phyloP scores from a whole-genome alignment of 2,329 filamentous ascomycete species.

The Hypoxylon rubiginosum region DNA sequence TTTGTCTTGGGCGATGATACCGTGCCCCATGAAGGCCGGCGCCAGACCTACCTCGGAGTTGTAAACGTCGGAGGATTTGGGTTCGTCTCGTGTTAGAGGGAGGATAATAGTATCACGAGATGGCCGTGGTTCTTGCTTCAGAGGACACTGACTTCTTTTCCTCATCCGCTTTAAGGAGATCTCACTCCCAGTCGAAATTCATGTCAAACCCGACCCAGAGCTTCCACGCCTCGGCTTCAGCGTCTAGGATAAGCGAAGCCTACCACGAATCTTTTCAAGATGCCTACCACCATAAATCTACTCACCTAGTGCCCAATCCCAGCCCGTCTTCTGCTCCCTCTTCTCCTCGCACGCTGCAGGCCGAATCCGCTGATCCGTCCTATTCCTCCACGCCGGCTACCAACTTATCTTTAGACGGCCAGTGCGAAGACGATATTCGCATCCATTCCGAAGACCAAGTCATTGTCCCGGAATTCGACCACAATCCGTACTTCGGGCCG shows the following conservation, averaged over 20 bases:
- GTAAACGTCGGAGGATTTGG: constrained; percentile 48
- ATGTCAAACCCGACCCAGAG: constrained; percentile 56
- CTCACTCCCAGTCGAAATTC: constrained; percentile 72
- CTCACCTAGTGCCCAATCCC: constrained; percentile 58
- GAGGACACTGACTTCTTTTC: constrained; percentile 71
- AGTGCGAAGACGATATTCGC: constrained; percentile 62
- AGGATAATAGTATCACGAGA: constrained; percentile 47
- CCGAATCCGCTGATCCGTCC: constrained; percentile 68
- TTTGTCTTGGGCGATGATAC: constrained; percentile 22
- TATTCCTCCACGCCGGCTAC: constrained; percentile 74
- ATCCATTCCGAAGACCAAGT: constrained; percentile 64
- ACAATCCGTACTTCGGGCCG: constrained; percentile 62
- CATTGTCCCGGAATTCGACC: constrained; percentile 61
- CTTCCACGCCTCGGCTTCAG: constrained; percentile 62
- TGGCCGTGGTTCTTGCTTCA: constrained; percentile 69
- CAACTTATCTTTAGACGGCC: constrained; percentile 72
- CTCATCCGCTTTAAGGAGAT: constrained; percentile 67
- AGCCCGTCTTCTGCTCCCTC: constrained; percentile 68
- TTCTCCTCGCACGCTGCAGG: constrained; percentile 66
- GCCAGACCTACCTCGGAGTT: constrained; percentile 37
- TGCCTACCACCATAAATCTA: constrained; percentile 55
- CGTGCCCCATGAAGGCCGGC: constrained; percentile 44
- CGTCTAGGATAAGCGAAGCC: constrained; percentile 62
- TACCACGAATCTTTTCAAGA: constrained; percentile 59
- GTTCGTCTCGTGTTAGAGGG: constrained; percentile 17